phyloP scores from a whole-genome alignment of 164 flowering plant genomes.

The Nelumbo lutea region DNA sequence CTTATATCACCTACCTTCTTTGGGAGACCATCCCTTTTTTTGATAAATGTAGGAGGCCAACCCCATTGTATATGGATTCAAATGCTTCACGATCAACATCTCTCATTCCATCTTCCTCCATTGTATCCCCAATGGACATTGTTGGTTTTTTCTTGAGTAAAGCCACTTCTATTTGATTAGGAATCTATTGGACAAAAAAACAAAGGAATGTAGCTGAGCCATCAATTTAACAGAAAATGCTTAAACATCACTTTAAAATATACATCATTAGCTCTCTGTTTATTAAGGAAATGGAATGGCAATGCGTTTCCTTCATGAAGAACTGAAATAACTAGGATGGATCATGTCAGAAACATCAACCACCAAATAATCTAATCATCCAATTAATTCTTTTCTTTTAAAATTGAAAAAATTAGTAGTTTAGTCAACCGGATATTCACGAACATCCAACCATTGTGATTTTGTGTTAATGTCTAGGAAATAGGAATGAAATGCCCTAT shows the following conservation, averaged over 20 bases:
- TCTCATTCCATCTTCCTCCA: constrained; percentile 28
- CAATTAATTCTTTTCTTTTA: no score
- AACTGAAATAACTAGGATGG: not conserved
- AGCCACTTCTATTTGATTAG: constrained; percentile 16
- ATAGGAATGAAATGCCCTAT: no score
- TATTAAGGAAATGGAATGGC: not conserved
- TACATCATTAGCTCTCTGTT: no score
- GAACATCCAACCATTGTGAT: no score
- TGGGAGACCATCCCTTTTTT: constrained; percentile 44
- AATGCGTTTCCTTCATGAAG: no score
- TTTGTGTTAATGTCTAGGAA: no score
- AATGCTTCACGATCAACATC: constrained; percentile 19
- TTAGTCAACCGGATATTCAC: no score
- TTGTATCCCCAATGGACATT: constrained; percentile 8
- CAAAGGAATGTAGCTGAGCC: no score
- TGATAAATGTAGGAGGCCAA: no score
- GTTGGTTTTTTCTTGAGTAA: constrained; percentile 7
- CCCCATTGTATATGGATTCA: constrained; percentile 37
- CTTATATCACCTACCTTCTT: constrained; percentile 76
- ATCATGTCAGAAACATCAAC: not conserved
- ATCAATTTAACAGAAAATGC: not conserved
- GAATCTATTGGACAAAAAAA: not conserved
- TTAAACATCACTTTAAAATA: not conserved
- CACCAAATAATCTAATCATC: not conserved
- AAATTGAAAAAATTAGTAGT: no score